Conservation (phyloP, 169 alveolate species). For the Perkinsus chesapeaki region DNA sequence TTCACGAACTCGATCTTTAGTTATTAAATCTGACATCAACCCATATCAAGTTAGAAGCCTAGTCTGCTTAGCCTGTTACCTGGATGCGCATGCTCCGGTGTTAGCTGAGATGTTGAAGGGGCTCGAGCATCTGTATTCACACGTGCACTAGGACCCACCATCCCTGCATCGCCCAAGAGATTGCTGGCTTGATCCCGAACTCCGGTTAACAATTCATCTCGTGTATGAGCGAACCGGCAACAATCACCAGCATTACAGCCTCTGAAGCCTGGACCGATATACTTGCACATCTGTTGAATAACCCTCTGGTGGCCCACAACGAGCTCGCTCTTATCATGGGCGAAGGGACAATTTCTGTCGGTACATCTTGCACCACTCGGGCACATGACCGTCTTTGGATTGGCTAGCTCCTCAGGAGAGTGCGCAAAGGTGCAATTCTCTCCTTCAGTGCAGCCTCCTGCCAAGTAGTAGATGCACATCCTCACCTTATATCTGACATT, state of each 20-base stretch:
- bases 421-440: constrained; percentile 34
- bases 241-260: neutral
- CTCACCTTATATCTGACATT: constrained; percentile 9
- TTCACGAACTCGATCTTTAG: neutral
- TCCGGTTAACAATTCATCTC: neutral
- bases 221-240: neutral
- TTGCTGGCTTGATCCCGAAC: neutral
- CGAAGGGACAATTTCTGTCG: neutral
- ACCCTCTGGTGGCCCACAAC: neutral
- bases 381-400: neutral
- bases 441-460: constrained; percentile 35
- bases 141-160: neutral
- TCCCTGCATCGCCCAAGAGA: neutral
- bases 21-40: neutral
- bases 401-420: constrained; percentile 24
- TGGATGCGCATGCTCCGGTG: neutral
- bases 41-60: neutral
- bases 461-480: constrained; percentile 37
- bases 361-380: neutral
- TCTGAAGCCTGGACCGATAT: neutral
- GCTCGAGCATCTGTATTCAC: neutral
- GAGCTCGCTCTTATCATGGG: neutral
- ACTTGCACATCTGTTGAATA: neutral
- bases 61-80: neutral
- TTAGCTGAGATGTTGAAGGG: neutral